These are phyloP conservation scores for Aspergillus sp. DNA, from an alignment of 2,329 filamentous ascomycete genomes.

Conservation along the genomic window DNA sequence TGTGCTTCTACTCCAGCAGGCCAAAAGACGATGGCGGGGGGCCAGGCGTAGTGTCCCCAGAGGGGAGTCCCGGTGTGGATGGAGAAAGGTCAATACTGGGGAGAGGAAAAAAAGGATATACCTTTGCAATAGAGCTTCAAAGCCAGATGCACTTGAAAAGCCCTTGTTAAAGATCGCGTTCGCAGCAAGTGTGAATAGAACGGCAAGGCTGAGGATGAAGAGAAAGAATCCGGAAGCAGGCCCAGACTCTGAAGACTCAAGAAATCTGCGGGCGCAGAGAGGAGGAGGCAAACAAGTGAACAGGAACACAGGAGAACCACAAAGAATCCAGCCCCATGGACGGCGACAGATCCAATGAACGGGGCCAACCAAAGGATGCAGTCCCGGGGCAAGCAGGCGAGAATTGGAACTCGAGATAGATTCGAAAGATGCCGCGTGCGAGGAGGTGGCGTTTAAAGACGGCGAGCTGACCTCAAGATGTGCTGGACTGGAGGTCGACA, in stretches of 20 bases:
- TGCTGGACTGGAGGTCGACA: slow-evolving; percentile 5
- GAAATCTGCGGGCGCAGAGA: neutral
- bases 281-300: slow-evolving; percentile 1
- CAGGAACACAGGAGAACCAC: slow-evolving; percentile 9
- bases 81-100: neutral
- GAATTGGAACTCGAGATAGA: neutral
- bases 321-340: slow-evolving; percentile 2
- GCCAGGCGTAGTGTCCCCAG: neutral
- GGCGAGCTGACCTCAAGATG: slow-evolving; percentile 11
- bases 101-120: neutral
- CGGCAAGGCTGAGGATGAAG: neutral
- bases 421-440: neutral
- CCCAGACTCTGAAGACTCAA: neutral
- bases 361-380: neutral
- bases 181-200: neutral
- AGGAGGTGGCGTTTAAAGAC: slow-evolving; percentile 17
- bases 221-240: neutral
- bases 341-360: neutral
- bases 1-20: slow-evolving; percentile 1
- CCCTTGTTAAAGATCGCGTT: neutral
- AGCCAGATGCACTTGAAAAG: neutral
- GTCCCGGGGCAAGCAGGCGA: neutral
- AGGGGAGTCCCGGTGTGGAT: neutral
- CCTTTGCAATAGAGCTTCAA: neutral
- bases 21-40: neutral